A percentile compares a stretch with the other conserved stretches of the same genome.
These are phyloP conservation scores for Diaporthe citri DNA, from an alignment of 2,329 filamentous ascomycete genomes.

Conservation along the genomic window DNA sequence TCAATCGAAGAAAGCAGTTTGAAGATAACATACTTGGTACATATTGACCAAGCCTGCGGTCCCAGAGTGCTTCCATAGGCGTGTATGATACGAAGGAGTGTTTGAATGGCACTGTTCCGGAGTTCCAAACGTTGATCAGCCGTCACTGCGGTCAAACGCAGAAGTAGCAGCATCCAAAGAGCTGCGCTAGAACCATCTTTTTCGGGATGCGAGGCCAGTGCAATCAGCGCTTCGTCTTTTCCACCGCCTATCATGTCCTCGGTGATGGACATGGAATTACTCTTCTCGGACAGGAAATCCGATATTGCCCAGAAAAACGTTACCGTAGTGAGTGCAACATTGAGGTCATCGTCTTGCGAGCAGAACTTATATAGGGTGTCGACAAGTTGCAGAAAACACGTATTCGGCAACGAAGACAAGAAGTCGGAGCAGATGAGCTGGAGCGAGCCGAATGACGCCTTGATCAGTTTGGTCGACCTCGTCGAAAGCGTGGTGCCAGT, in stretches of 20 bases:
- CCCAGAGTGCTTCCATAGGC: constrained; percentile 86
- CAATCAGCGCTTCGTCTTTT: constrained; percentile 68
- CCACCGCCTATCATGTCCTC: constrained; percentile 66
- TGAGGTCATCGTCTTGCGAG: constrained; percentile 90
- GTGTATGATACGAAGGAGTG: constrained; percentile 90
- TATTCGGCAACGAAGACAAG: constrained; percentile 77
- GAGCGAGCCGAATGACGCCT: constrained; percentile 88
- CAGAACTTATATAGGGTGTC: constrained; percentile 92
- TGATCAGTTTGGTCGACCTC: constrained; percentile 80
- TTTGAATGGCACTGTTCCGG: constrained; percentile 90
- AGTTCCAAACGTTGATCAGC: constrained; percentile 80
- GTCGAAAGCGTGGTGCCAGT: constrained; percentile 58
- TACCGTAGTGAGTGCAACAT: constrained; percentile 93
- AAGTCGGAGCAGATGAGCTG: constrained; percentile 98
- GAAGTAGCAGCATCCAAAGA: constrained; percentile 82
- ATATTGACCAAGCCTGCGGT: constrained; percentile 84
- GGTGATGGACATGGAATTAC: constrained; percentile 69
- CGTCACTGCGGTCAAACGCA: constrained; percentile 78
- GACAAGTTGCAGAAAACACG: constrained; percentile 81
- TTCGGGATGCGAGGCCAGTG: constrained; percentile 70
- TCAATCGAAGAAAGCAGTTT: constrained; percentile 80
- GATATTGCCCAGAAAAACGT: constrained; percentile 97
- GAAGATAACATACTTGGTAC: constrained; percentile 85
- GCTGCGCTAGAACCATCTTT: constrained; percentile 75
- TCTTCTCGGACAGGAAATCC: constrained; percentile 80